These are phyloP conservation scores for Balakata baccata DNA, from an alignment of 345 rosid species.

Conservation along the genomic window DNA sequence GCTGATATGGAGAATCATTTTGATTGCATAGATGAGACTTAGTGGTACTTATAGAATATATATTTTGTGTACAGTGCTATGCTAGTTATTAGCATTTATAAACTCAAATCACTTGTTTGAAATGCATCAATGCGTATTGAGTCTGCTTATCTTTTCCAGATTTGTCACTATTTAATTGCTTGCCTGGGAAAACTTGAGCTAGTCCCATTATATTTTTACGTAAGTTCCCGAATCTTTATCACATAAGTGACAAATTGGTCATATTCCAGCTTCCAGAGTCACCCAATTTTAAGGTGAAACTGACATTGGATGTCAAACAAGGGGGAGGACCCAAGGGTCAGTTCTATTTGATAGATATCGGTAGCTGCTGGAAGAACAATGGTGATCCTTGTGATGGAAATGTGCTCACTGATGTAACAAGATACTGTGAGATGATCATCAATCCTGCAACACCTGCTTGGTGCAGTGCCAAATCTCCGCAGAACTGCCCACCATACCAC, in stretches of 20 bases:
- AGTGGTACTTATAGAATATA: neutral
- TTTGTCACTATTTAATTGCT: neutral
- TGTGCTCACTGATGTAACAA: slow-evolving; percentile 32
- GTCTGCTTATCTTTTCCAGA: no score
- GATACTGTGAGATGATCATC: slow-evolving; percentile 36
- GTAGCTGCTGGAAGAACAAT: slow-evolving; percentile 40
- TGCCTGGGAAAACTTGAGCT: neutral
- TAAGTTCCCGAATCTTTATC: neutral
- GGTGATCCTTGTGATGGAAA: slow-evolving; percentile 31
- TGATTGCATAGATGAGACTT: neutral
- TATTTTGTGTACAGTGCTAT: neutral
- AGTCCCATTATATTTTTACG: neutral
- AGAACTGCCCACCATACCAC: slow-evolving; percentile 32
- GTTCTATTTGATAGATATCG: slow-evolving; percentile 35
- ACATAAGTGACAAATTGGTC: neutral
- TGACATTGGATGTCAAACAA: slow-evolving; percentile 31
- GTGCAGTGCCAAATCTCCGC: slow-evolving; percentile 17
- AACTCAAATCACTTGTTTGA: neutral
- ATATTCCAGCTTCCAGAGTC: slow-evolving; percentile 51
- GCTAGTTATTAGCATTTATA: neutral
- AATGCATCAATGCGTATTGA: neutral
- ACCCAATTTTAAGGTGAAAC: slow-evolving; percentile 32
- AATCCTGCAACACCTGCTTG: slow-evolving; percentile 32
- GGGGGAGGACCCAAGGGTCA: slow-evolving; percentile 37
- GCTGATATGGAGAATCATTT: neutral